Percentiles rank a stretch among this genome's conserved stretches.
phyloP scores from a whole-genome alignment of 352 stramenopile species.

The Phytophthora ramorum region DNA sequence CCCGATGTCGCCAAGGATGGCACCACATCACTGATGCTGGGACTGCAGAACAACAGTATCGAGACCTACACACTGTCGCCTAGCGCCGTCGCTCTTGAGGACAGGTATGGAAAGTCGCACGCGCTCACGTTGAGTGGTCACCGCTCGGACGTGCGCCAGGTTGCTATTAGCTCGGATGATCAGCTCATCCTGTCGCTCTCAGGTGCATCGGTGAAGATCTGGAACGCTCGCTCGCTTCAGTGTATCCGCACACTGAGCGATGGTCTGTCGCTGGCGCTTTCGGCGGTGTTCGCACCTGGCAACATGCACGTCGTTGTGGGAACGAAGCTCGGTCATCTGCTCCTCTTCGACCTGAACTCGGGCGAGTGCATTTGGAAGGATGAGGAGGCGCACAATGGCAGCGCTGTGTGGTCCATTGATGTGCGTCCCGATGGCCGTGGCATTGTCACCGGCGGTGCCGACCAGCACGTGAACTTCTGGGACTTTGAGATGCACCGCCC shows the following conservation, averaged over 20 bases:
- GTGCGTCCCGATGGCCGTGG: slow-evolving; percentile 92
- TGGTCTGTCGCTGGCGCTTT: slow-evolving; percentile 90
- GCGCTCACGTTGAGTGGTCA: slow-evolving; percentile 86
- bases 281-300: slow-evolving; percentile 94
- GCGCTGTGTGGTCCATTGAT: slow-evolving; percentile 97
- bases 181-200: slow-evolving; percentile 91
- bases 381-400: slow-evolving; percentile 90
- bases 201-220: slow-evolving; percentile 91
- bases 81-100: slow-evolving; percentile 64
- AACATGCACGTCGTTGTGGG: slow-evolving; percentile 98
- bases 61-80: slow-evolving; percentile 88
- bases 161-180: slow-evolving; percentile 91
- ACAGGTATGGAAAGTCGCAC: slow-evolving; percentile 70
- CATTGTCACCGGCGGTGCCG: slow-evolving; percentile 96
- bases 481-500: slow-evolving; percentile 94
- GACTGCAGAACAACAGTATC: slow-evolving; percentile 92
- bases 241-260: slow-evolving; percentile 91
- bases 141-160: slow-evolving; percentile 91
- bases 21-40: slow-evolving; percentile 85
- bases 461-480: slow-evolving; percentile 99
- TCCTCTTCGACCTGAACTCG: slow-evolving; percentile 96
- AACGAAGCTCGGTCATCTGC: slow-evolving; percentile 95
- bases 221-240: slow-evolving; percentile 91
- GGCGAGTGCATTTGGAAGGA: slow-evolving; percentile 94
- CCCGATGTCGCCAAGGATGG: slow-evolving; percentile 83